Conservation (phyloP, 306 rosid species). For the Macrotyloma uniflorum region DNA sequence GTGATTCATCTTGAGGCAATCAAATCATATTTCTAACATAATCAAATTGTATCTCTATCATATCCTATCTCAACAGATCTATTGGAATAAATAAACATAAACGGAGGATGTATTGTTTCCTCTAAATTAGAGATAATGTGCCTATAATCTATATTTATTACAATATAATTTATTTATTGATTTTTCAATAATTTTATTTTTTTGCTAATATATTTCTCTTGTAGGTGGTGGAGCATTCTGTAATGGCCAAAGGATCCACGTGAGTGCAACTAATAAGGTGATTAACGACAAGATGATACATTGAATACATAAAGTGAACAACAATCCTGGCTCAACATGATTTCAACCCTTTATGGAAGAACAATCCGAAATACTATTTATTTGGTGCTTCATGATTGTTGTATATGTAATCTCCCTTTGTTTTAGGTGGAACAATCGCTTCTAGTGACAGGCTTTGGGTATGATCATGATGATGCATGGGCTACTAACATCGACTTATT, state of each 20-base stretch:
- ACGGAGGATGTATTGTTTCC: neutral
- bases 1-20: no score
- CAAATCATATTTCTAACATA: no score
- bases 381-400: constrained; percentile 10
- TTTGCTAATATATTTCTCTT: constrained; percentile 34
- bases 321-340: neutral
- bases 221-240: constrained; percentile 95
- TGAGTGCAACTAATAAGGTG: constrained; percentile 75
- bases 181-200: neutral
- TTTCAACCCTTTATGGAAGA: neutral
- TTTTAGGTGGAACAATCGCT: constrained; percentile 87
- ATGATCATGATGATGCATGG: constrained; percentile 96
- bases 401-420: constrained; percentile 18
- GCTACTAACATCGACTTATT: constrained; percentile 83
- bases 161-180: no score
- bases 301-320: neutral
- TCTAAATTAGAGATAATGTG: neutral
- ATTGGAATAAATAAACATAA: neutral
- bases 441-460: constrained; percentile 96
- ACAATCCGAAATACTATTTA: constrained; percentile 11
- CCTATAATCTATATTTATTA: neutral
- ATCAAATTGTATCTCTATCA: no score
- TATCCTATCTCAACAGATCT: no score
- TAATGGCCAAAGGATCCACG: constrained; percentile 80
- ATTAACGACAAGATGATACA: constrained; percentile 21